Percentiles rank a stretch among this genome's conserved stretches.
phyloP scores from a whole-genome alignment of 495 filamentous ascomycete species.

The Neurospora intermedia region DNA sequence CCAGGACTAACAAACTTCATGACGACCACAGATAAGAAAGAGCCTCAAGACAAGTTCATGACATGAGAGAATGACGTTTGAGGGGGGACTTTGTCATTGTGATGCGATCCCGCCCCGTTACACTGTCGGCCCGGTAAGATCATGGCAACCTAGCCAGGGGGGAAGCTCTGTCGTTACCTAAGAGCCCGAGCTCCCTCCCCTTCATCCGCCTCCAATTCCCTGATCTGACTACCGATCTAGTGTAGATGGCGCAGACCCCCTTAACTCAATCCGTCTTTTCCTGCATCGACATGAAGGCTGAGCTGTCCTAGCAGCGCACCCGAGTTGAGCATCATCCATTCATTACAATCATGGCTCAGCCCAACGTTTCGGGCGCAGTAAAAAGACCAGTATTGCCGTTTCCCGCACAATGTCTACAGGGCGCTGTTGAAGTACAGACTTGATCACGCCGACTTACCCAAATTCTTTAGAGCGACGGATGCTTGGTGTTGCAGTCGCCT shows the following conservation, averaged over 20 bases:
- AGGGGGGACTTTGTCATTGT: neutral
- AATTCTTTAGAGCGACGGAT: neutral
- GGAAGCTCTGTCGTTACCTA: neutral
- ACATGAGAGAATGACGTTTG: neutral
- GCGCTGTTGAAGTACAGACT: neutral
- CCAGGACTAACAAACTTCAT: neutral
- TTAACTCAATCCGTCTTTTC: neutral
- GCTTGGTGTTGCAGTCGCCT: neutral
- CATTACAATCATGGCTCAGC: neutral
- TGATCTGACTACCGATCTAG: neutral
- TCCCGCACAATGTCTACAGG: neutral
- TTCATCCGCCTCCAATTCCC: neutral
- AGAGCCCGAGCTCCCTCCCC: neutral
- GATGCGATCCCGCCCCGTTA: neutral
- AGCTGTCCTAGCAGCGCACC: neutral
- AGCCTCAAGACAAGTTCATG: neutral
- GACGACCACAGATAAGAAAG: neutral
- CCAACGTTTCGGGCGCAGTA: neutral
- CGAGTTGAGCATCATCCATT: neutral
- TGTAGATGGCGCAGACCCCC: neutral
- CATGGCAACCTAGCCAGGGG: neutral
- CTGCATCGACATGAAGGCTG: neutral
- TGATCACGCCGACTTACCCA: neutral
- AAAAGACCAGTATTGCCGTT: neutral
- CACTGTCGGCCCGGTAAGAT: neutral